A percentile compares a stretch with the other conserved stretches of the same genome.
These are phyloP conservation scores for Corchorus capsularis DNA, from an alignment of 345 rosid species.

Conservation along the genomic window DNA sequence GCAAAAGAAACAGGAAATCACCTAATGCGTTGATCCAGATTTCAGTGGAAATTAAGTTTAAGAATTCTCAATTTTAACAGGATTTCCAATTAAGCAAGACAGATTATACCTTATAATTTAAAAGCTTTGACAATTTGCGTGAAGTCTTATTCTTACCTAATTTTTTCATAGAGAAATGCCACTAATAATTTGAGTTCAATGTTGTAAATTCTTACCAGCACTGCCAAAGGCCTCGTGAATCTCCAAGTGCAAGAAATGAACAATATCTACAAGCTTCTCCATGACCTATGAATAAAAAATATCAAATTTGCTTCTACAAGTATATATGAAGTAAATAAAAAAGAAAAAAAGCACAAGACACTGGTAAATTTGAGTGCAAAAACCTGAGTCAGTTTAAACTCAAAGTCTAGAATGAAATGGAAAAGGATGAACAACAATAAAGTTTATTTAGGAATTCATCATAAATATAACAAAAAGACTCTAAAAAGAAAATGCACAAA, in stretches of 20 bases:
- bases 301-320: background rate
- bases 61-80: background rate
- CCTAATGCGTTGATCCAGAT: background rate
- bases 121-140: background rate
- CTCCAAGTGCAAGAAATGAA: conserved; percentile 90
- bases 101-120: background rate
- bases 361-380: background rate
- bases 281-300: conserved; percentile 59
- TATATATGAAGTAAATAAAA: background rate
- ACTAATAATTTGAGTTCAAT: background rate
- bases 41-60: background rate
- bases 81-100: background rate
- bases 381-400: background rate
- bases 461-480: background rate
- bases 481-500: background rate
- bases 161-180: background rate
- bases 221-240: conserved; percentile 85
- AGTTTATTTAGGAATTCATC: background rate
- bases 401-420: background rate
- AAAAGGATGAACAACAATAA: background rate
- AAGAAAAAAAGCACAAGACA: background rate
- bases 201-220: conserved; percentile 60
- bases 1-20: background rate
- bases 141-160: background rate
- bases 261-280: conserved; percentile 96